Percentiles rank a stretch among this genome's conserved stretches.
phyloP scores from a whole-genome alignment of 1,284 basidiomycete genomes.

The Apiotrichum gracile region DNA sequence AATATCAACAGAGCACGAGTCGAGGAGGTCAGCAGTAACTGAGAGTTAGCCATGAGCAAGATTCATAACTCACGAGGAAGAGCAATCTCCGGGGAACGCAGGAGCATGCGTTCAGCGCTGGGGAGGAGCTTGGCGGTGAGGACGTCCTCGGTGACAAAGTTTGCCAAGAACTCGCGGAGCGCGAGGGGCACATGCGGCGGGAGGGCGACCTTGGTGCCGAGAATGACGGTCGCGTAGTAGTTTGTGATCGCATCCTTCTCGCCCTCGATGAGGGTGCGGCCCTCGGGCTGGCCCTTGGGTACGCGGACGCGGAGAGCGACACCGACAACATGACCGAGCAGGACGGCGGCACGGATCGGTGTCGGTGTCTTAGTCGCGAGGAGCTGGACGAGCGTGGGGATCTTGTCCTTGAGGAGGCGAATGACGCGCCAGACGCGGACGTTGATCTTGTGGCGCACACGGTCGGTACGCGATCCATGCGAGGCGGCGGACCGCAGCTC shows the following conservation, averaged over 20 bases:
- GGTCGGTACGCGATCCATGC: constrained; percentile 4
- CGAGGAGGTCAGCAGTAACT: constrained; percentile 38
- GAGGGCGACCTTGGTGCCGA: constrained; percentile 36
- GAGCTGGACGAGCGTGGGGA: constrained; percentile 30
- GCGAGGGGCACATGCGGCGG: constrained; percentile 26
- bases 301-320: constrained; percentile 33
- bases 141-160: constrained; percentile 28
- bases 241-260: constrained; percentile 34
- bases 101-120: constrained; percentile 40
- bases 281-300: constrained; percentile 16
- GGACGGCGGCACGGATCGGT: constrained; percentile 28
- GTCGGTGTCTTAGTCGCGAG: constrained; percentile 25
- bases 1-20: constrained; percentile 50
- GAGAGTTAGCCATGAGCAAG: background rate
- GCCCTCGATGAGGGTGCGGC: constrained; percentile 23
- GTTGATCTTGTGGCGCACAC: constrained; percentile 31
- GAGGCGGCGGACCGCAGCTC: constrained; percentile 12
- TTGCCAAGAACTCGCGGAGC: constrained; percentile 29
- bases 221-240: constrained; percentile 37
- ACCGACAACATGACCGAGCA: constrained; percentile 38
- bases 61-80: constrained; percentile 26
- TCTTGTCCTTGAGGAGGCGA: constrained; percentile 23
- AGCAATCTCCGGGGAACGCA: constrained; percentile 42
- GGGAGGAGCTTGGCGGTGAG: constrained; percentile 39
- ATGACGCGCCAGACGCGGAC: constrained; percentile 36